A percentile compares a stretch with the other conserved stretches of the same genome.
phyloP scores from a whole-genome alignment of 1,284 basidiomycete species.

The Schizopora paradoxa region DNA sequence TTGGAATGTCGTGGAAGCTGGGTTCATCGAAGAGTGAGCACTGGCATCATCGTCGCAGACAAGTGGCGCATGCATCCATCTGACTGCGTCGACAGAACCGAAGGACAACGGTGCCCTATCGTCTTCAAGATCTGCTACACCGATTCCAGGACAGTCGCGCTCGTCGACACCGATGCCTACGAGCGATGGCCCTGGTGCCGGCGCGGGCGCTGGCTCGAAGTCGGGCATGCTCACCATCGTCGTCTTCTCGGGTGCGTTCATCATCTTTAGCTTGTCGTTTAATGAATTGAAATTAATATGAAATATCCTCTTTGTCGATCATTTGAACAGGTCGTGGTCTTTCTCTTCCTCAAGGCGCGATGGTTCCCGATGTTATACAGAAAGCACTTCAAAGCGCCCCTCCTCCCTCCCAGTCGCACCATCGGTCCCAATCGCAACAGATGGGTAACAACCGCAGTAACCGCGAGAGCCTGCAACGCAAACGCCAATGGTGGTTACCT shows the following conservation, averaged over 20 bases:
- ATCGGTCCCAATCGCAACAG: slow-evolving; percentile 41
- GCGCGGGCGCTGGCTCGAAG: slow-evolving; percentile 47
- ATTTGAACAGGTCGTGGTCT: slow-evolving; percentile 59
- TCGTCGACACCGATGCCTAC: slow-evolving; percentile 65
- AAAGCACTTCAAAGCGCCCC: slow-evolving; percentile 63
- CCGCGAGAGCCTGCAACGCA: slow-evolving; percentile 84
- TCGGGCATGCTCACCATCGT: slow-evolving; percentile 83
- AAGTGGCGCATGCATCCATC: background rate
- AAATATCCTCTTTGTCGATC: background rate
- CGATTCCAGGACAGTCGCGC: slow-evolving; percentile 66
- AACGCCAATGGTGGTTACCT: slow-evolving; percentile 93
- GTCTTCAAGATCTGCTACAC: slow-evolving; percentile 64
- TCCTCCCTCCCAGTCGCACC: slow-evolving; percentile 23
- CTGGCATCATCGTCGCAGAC: too few species aligned
- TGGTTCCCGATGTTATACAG: slow-evolving; percentile 83
- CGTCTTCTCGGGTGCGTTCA: slow-evolving; percentile 71
- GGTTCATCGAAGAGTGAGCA: too few species aligned
- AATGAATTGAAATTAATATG: background rate
- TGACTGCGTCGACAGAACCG: slow-evolving; percentile 53
- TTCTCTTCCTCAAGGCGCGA: slow-evolving; percentile 64
- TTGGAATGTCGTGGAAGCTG: too few species aligned
- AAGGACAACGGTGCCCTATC: slow-evolving; percentile 56
- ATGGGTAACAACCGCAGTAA: too few species aligned
- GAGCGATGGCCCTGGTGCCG: too few species aligned
- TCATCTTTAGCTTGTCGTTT: background rate